A percentile compares a stretch with the other conserved stretches of the same genome.
These are phyloP conservation scores for Blastobotrys apis DNA, from an alignment of 1,139 yeast genomes.

Conservation along the genomic window DNA sequence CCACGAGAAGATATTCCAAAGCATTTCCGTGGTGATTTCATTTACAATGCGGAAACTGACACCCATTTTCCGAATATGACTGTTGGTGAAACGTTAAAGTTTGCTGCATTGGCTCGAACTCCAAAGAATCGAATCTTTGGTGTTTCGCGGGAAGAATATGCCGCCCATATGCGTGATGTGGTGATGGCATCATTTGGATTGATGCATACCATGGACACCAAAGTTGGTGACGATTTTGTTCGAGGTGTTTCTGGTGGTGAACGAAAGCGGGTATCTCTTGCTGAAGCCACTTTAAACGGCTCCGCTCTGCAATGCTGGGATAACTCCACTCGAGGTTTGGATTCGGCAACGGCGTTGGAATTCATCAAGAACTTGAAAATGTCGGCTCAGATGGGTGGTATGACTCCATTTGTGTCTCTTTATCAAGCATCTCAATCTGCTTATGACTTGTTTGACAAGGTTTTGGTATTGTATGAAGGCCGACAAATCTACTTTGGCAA, in stretches of 20 bases:
- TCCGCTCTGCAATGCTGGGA: constrained; percentile 70
- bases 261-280: constrained; percentile 76
- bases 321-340: constrained; percentile 72
- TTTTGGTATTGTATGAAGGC: constrained; percentile 68
- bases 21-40: constrained; percentile 63
- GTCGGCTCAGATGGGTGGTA: constrained; percentile 52
- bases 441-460: constrained; percentile 71
- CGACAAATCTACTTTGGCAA: constrained; percentile 73
- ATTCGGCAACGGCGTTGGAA: constrained; percentile 73
- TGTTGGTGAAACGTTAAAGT: constrained; percentile 64
- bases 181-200: constrained; percentile 69
- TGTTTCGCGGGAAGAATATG: constrained; percentile 52
- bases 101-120: constrained; percentile 61
- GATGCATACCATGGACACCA: constrained; percentile 59
- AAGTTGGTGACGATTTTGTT: constrained; percentile 65
- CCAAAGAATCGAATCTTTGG: constrained; percentile 63
- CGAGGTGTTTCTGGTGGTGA: constrained; percentile 87
- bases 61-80: constrained; percentile 68
- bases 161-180: constrained; percentile 61
- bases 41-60: constrained; percentile 69
- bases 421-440: constrained; percentile 81
- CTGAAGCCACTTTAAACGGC: constrained; percentile 60
- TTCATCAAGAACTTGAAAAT: constrained; percentile 65
- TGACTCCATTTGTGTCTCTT: constrained; percentile 71
- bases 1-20: constrained; percentile 44